Evolutionary conservation across 2,329 filamentous ascomycete species (phyloP), one percentile per base, ranked within the genome.

Genomic region (Fusarium nelsonii): DNA sequence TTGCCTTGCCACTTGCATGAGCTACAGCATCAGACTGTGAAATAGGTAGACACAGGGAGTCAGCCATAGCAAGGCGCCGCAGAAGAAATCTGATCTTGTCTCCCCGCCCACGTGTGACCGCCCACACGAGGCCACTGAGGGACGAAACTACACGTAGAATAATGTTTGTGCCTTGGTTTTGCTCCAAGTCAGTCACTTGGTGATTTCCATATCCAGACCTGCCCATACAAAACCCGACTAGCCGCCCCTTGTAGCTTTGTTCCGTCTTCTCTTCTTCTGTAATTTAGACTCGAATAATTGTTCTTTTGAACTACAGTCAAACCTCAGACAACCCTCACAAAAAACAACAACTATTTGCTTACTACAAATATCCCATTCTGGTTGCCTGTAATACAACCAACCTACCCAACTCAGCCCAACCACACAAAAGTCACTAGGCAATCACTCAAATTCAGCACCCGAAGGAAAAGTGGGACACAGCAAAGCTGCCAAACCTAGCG

Each of bases 1-100:
- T 70, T 70, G 51, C 67, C 58, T 70, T 59, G 67, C 67, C 67
- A 69, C 67, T 44, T 59, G 34, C 45, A 57, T 56, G 28, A 45
- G 39, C 30, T 28, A 28, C 63, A 41, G 41, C 28, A 56, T 53
- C 15, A 53, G 52, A 63, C 52, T 37, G 53, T 69, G 57, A 69
- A 50, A 58, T 62, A 64, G 48, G 18, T 28, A 46, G 39, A 39
- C 10, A 48, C 51, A 33, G 23, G 48, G 37, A 44, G 58, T 43
- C 55, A 61, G 56, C 55, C 48, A 46, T 53, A 61, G 54, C 44
- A 69, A 60, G 66, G 57, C 56, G 52, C 40, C 44, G 37, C 32
- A 66, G 33, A 44, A 28, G 36, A 40, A 46, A 51, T 49, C 44
- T 45, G 45, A 37, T 45, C 20, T 36, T 40, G 43, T 64, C 50